Evolutionary conservation across 2,329 filamentous ascomycete genomes (phyloP), one percentile per base, ranked within the genome.

Genomic region (Trichoderma gracile): DNA sequence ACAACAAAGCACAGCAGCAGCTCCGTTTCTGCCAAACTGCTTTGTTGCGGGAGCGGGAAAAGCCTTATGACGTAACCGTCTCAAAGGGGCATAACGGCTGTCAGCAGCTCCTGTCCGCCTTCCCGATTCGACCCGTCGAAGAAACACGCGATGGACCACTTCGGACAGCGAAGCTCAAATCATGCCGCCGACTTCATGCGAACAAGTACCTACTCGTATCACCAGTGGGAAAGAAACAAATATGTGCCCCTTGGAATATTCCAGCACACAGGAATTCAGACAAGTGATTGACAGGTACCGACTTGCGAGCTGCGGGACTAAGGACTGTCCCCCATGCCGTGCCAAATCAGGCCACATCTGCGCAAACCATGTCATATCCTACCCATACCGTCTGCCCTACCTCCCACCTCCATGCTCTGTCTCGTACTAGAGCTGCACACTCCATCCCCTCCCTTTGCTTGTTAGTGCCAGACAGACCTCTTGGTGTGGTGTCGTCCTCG

Each of bases 21-120:
- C 58, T 60, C 21, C 38, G 30, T 30, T 33, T 33, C 30, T 33
- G 33, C 33, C 33, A 38, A 38, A 38, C 10, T 38, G 33, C 33
- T 4, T 52, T 38, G 49, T 52, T 17, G 49, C 49, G 27, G 27
- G 49, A 5, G 30, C 33, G 53, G 33, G 30, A 50, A 30, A 17
- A 17, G 33, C 10, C 33, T 8, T 38, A 61, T 61, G 58, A 61
- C 58, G 58, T 61, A 61, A 38, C 30, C 4, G 58, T 33, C 58
- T 53, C 58, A 53, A 52, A 61, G 21, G 5, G 58, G 58, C n/a
- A 52, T 61, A 53, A 61, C 38, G 47, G 58, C 58, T 45, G 38
- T 61, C 21, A 61, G 47, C 58, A 21, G 58, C 19, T 19, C 19
- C 17, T 52, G 58, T 52, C 47, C 58, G 47, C 47, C 47, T 61